Evolutionary conservation across 129 eudicot genomes (phyloP).

Genomic region (Lonicera japonica): DNA sequence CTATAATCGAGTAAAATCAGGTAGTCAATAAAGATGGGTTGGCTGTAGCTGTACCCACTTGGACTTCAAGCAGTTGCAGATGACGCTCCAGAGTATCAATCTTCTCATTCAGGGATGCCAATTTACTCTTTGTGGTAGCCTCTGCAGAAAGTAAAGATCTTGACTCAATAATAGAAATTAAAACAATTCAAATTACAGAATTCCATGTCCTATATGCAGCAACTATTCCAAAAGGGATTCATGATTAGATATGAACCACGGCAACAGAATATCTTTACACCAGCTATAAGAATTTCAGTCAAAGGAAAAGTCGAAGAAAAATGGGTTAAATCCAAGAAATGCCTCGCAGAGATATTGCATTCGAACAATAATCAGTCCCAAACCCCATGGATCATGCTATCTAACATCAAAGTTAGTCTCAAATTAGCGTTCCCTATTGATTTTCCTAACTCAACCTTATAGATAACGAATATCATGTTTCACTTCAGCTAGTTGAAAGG

Average conservation of each 20-base stretch:
- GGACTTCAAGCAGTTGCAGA: constrained; percentile 88
- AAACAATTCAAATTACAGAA: neutral
- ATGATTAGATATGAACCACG: neutral
- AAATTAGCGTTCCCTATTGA: no score
- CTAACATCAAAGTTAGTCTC: no score
- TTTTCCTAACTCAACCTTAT: no score
- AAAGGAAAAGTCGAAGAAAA: neutral
- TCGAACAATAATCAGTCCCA: no score
- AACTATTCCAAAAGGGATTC: neutral
- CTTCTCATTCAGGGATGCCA: constrained; percentile 90
- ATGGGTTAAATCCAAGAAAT: neutral
- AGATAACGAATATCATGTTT: no score
- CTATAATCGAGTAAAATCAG: constrained; percentile 24
- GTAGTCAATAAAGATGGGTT: constrained; percentile 64
- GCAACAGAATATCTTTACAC: neutral
- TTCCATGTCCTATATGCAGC: neutral
- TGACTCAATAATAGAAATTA: neutral
- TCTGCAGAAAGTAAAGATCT: constrained; percentile 37
- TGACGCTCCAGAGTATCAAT: constrained; percentile 89
- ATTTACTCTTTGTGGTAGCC: constrained; percentile 91
- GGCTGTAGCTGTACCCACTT: constrained; percentile 85
- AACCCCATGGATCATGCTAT: no score
- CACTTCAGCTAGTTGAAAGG: no score
- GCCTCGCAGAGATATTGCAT: no score
- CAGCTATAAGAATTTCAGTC: neutral